Conservation (phyloP, 768 basidiomycete genomes). For the Suillus hirtellus region DNA sequence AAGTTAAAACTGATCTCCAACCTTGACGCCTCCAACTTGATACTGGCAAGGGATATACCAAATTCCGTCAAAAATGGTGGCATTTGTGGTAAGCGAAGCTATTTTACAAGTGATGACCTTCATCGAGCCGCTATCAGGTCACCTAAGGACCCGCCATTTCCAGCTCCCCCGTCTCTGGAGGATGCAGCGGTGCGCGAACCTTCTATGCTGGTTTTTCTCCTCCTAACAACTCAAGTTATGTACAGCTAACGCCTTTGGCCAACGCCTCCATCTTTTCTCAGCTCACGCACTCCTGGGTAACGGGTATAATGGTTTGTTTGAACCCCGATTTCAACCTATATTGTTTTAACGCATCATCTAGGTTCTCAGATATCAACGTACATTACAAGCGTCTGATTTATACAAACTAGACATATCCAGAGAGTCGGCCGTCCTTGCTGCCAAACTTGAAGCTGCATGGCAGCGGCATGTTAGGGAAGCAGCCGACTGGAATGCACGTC, state of each 20-base stretch:
- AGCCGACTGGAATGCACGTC: conserved; percentile 52
- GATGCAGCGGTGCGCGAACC: conserved; percentile 46
- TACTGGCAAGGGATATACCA: conserved; percentile 37
- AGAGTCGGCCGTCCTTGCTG: conserved; percentile 50
- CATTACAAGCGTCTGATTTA: conserved; percentile 74
- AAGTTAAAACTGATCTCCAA: neutral
- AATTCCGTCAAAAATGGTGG: conserved; percentile 51
- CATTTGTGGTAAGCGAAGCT: conserved; percentile 47
- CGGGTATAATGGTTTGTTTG: conserved; percentile 50
- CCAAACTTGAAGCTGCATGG: conserved; percentile 58
- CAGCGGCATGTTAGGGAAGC: conserved; percentile 47
- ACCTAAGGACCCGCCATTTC: conserved; percentile 58
- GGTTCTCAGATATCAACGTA: conserved; percentile 68
- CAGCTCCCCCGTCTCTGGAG: conserved; percentile 52
- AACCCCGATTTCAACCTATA: neutral
- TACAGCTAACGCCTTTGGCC: conserved; percentile 56
- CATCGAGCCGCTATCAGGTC: conserved; percentile 41
- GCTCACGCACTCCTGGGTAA: conserved; percentile 68
- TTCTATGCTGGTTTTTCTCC: neutral
- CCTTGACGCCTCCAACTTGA: conserved; percentile 37
- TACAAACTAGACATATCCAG: conserved; percentile 61
- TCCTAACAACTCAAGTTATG: neutral
- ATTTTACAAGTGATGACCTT: neutral
- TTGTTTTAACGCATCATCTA: conserved; percentile 17
- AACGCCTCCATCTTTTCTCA: conserved; percentile 57